These are phyloP conservation scores for Candida fluviatilis DNA, from an alignment of 805 yeast genomes.

Conservation along the genomic window DNA sequence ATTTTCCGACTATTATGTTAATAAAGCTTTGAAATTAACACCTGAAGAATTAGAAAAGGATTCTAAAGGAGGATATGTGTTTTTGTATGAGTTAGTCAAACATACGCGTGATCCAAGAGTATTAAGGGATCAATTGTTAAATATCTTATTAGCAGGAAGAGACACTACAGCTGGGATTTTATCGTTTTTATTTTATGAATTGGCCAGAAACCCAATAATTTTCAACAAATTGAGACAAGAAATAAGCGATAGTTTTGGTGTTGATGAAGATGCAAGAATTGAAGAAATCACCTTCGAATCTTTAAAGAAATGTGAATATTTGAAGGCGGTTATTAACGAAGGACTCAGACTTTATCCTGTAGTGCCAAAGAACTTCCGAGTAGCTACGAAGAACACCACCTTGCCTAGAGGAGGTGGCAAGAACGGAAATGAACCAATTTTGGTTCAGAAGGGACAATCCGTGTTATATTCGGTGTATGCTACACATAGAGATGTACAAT, in stretches of 20 bases:
- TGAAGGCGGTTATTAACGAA: constrained; percentile 34
- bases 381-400: constrained; percentile 25
- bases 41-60: constrained; percentile 25
- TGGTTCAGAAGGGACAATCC: constrained; percentile 15
- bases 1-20: constrained; percentile 24
- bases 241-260: constrained; percentile 23
- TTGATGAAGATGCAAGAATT: constrained; percentile 13
- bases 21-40: constrained; percentile 25
- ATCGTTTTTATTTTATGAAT: constrained; percentile 24
- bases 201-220: constrained; percentile 27
- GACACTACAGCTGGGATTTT: constrained; percentile 33
- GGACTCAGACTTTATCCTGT: constrained; percentile 33
- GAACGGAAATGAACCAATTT: constrained; percentile 20
- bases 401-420: constrained; percentile 32
- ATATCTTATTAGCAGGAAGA: constrained; percentile 37
- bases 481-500: constrained; percentile 18
- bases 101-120: constrained; percentile 31
- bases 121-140: constrained; percentile 35
- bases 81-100: constrained; percentile 36
- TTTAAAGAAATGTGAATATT: constrained; percentile 34
- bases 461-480: constrained; percentile 18
- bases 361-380: constrained; percentile 28
- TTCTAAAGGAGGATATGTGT: constrained; percentile 27
- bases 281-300: constrained; percentile 27
- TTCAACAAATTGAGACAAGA: constrained; percentile 26